Evolutionary conservation across 73 alveolate genomes (phyloP), one percentile per base, ranked within the genome.

Genomic region (Tetrahymena malaccensis): DNA sequence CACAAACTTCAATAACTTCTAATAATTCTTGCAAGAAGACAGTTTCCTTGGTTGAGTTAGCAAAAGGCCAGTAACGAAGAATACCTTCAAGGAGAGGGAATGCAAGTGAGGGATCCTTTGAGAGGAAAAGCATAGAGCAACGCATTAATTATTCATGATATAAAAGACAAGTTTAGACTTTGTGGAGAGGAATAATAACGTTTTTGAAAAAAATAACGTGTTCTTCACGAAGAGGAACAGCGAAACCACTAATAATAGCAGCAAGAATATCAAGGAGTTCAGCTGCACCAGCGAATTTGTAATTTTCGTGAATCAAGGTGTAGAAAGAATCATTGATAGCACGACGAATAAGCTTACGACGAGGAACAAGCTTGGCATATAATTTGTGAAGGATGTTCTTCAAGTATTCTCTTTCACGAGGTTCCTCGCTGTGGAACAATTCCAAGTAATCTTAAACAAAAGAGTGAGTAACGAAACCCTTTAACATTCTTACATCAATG

Each of bases 41-140:
- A 7, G 99, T 98, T 96, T 99, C 99, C 94, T 99, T 99, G 22
- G 97, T 98, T 85, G 99, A 98, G 97, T 98, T 98, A 37, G 99
- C 99, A 96, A 98, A 98, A 58, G 99, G 99, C 99, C 99, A 98
- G 95, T 97, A 98, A 93, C 98, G 97, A 25, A 98, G 97, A 31
- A 98, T 95, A 35, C 99, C 99, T 94, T 98, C 99, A 19, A 98
- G 98, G 35, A 98, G 97, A 34, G 97, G 97, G 85, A 96, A 94
- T 10, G 99, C 99, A 38, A 98, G 94, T 19, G 98, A 93, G 10
- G 97, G 95, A 94, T 98, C 99, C 93, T 98, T 98, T 0, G 98
- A 96, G 70, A 98, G 95, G 97, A 98, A 97, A 34, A 98, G 97
- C 99, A 98, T 97, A 34, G 99, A 97, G 96, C 99, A 98, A 94